Evolutionary conservation across 371 early-diverging fungal genomes (phyloP).

Genomic region (Mucor indicus): DNA sequence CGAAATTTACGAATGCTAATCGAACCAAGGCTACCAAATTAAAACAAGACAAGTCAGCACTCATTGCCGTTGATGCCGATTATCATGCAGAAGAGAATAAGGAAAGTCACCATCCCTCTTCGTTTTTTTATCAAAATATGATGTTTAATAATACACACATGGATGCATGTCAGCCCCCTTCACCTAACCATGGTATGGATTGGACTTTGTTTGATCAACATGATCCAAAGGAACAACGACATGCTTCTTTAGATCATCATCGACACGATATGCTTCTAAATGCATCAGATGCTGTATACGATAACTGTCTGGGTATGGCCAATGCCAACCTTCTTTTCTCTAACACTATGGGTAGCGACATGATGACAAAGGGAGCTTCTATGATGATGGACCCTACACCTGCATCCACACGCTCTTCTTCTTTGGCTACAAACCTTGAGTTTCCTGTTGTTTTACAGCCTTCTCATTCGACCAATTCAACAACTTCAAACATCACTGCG

Average conservation of each 20-base stretch:
- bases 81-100: too few species aligned
- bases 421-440: background rate
- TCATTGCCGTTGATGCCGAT: too few species aligned
- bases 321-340: too few species aligned
- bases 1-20: background rate
- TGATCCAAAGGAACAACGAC: background rate
- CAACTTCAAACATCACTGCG: conserved; percentile 8
- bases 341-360: too few species aligned
- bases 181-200: conserved; percentile 11
- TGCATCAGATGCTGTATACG: background rate
- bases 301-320: background rate
- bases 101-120: too few species aligned
- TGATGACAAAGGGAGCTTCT: background rate
- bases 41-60: too few species aligned
- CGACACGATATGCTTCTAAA: background rate
- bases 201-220: conserved; percentile 17
- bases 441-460: conserved; percentile 10
- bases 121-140: conserved; percentile 16
- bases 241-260: background rate
- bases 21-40: background rate
- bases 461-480: conserved; percentile 13
- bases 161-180: background rate
- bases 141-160: conserved; percentile 10
- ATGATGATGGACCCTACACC: conserved; percentile 1
- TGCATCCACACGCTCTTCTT: conserved; percentile 9